Evolutionary conservation across 2,329 filamentous ascomycete species (phyloP), one percentile per base, ranked within the genome.

Genomic region (Calonectria multiphialidica): DNA sequence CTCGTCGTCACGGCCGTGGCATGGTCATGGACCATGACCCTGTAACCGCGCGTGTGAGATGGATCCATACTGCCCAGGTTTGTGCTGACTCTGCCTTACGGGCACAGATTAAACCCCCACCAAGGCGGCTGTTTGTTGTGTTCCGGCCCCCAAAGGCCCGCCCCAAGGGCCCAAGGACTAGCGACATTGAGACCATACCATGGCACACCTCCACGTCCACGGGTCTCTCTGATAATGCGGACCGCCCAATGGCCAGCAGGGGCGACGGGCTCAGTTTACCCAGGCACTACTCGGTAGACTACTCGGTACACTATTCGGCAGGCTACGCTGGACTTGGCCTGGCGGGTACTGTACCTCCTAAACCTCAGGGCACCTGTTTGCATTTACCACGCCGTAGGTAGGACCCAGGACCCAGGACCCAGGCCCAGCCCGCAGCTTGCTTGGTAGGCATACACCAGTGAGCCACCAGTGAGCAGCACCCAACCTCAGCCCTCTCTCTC

Each of bases 401-500:
- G 35, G 53, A 59, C 35, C 50, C 30, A 35, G 40, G 44, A 42
- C 30, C 45, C 37, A 45, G 42, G 42, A 47, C 44, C 53, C 30
- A 59, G 53, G 53, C 53, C 35, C 33, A 50, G 50, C n/a, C n/a
- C 12, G 53, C 21, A 59, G 53, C 53, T 59, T 59, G 37, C n/a
- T 37, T 25, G 10, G 35, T 57, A 65, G 68, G 50, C 68, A 57
- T 65, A 65, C 49, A 65, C 45, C 33, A 40, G 44, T 23, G 25
- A 45, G 35, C 40, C 49, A 65, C 45, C 33, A 40, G 44, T 23
- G 25, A 45, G 35, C 40, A 28, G 53, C 57, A 63, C 45, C 66
- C 47, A 50, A 66, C 57, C 57, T 70, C 68, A 70, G 62, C 68
- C 62, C 68, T 66, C 55, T 59, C 59, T 62, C 40, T 42, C 10